A percentile compares a stretch with the other conserved stretches of the same genome.
phyloP scores from a whole-genome alignment of 2,329 filamentous ascomycete species.

The Ophiostoma sp. region DNA sequence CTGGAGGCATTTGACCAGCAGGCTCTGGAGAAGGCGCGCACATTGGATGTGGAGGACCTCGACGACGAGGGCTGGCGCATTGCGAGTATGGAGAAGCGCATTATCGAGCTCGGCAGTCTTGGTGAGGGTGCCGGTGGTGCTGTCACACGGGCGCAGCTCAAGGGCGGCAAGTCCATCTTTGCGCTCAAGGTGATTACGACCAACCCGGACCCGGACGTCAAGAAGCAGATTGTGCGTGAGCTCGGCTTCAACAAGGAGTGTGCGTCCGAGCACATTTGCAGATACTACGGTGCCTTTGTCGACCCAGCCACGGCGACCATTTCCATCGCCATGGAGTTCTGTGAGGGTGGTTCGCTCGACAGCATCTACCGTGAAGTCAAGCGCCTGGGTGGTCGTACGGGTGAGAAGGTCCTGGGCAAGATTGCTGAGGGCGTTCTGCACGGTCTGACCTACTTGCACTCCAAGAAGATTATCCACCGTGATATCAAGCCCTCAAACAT shows the following conservation, averaged over 20 bases:
- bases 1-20: conserved; percentile 78
- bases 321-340: conserved; percentile 98
- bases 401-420: conserved; percentile 96
- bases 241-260: conserved; percentile 98
- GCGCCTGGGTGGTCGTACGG: conserved; percentile 88
- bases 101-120: conserved; percentile 82
- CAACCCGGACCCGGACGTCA: conserved; percentile 95
- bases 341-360: conserved; percentile 92
- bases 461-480: conserved; percentile 95
- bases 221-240: conserved; percentile 96
- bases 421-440: conserved; percentile 93
- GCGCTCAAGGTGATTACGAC: conserved; percentile 98
- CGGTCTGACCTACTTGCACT: conserved; percentile 91
- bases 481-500: conserved; percentile 99
- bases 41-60: conserved; percentile 87
- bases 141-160: conserved; percentile 86
- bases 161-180: conserved; percentile 91
- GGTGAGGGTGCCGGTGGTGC: conserved; percentile 95
- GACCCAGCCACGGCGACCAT: conserved; percentile 96
- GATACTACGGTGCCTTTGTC: conserved; percentile 96
- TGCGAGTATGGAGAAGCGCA: conserved; percentile 83
- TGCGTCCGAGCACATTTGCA: conserved; percentile 92
- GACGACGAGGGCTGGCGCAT: conserved; percentile 96
- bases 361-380: conserved; percentile 98
- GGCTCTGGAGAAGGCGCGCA: conserved; percentile 76